Evolutionary conservation across 2,329 filamentous ascomycete genomes (phyloP), one percentile per base, ranked within the genome.

Genomic region (Sporothrix luriei): DNA sequence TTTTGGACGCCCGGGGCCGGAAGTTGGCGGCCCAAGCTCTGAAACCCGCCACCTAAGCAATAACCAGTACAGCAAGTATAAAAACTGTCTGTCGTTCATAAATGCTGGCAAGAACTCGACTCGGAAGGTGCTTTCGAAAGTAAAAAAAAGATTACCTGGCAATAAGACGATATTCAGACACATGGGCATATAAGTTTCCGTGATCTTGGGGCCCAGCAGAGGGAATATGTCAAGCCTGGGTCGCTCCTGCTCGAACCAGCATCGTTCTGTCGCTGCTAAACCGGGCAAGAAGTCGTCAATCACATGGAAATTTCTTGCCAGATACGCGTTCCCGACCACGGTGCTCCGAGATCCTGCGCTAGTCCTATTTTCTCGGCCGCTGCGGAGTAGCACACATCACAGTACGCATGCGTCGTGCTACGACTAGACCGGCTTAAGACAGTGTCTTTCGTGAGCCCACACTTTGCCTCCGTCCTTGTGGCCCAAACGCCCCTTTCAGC

Each of bases 241-340:
- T 46, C 38, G 57, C 57, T 62, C 38, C 38, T 59, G 29, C 33
- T 59, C 33, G 55, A 38, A 21, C 21, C n/a, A 43, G 57, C 46
- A 13, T 13, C n/a, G 38, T 46, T 14, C 11, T 43, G n/a, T 14
- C 13, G 21, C 40, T 64, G 29, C 26, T 16, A 11, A 38, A 10
- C 14, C n/a, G 59, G 26, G 43, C 40, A n/a, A 43, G 55, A 19
- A 64, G 49, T n/a, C 24, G 24, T 13, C 59, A 62, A 24, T 70
- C 65, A 61, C 69, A 70, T 68, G 64, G 64, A 67, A 70, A 65
- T 66, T 57, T 33, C 57, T 43, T 26, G 55, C 19, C 33, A 14
- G 55, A 38, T 13, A 66, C 26, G 6, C 61, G 11, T 26, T 19
- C 38, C 38, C 40, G 48, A 29, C 49, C 43, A 65, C 19, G 38